These are phyloP conservation scores for Zygosaccharomyces siamensis DNA, from an alignment of 805 yeast species.

Conservation along the genomic window DNA sequence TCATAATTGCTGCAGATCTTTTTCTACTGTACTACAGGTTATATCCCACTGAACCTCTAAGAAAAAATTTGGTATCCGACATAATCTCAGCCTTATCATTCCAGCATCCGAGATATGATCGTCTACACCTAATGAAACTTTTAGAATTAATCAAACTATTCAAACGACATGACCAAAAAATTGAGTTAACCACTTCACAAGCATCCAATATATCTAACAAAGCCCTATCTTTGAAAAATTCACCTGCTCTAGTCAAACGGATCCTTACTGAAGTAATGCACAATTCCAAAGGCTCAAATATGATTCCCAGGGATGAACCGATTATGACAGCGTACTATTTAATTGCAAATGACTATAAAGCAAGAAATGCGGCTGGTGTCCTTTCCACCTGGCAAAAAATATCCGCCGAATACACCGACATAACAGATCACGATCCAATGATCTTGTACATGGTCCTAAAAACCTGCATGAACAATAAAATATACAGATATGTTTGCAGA, in stretches of 20 bases:
- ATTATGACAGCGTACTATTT: slow-evolving; percentile 20
- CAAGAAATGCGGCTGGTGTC: slow-evolving; percentile 26
- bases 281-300: slow-evolving; percentile 1
- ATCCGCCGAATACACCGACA: slow-evolving; percentile 6
- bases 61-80: slow-evolving; percentile 6
- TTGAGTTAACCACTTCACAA: slow-evolving; percentile 14
- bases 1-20: slow-evolving; percentile 21
- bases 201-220: slow-evolving; percentile 20
- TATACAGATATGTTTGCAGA: slow-evolving; percentile 18
- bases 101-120: slow-evolving; percentile 22
- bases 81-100: slow-evolving; percentile 22
- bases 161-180: not conserved
- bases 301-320: slow-evolving; percentile 11
- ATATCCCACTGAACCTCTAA: slow-evolving; percentile 7
- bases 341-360: slow-evolving; percentile 21
- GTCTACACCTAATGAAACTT: slow-evolving; percentile 16
- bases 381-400: slow-evolving; percentile 23
- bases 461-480: slow-evolving; percentile 19
- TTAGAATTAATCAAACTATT: slow-evolving; percentile 14
- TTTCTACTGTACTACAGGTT: slow-evolving; percentile 19
- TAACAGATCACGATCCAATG: slow-evolving; percentile 25
- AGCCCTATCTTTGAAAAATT: slow-evolving; percentile 17
- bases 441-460: slow-evolving; percentile 24
- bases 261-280: slow-evolving; percentile 17
- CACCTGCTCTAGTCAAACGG: slow-evolving; percentile 15